Conservation (phyloP, 306 rosid species). For the Calophaca sinica region DNA sequence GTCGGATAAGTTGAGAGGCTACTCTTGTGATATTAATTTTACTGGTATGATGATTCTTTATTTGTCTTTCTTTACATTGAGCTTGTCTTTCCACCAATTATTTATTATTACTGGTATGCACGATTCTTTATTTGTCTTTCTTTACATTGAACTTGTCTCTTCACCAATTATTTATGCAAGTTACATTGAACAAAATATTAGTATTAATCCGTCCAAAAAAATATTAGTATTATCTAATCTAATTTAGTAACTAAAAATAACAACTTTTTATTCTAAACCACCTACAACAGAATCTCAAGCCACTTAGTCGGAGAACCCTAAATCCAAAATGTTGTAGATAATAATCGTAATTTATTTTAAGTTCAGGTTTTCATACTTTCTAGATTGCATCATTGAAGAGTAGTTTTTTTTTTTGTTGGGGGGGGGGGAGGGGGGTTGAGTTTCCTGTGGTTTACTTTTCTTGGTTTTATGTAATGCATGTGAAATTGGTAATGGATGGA, state of each 20-base stretch:
- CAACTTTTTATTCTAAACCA: slow-evolving; percentile 18
- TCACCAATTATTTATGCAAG: slow-evolving; percentile 17
- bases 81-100: neutral
- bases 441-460: neutral
- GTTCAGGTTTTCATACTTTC: too few relatives aligned
- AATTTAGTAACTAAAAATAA: neutral
- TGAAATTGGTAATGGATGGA: slow-evolving; percentile 23
- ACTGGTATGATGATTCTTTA: slow-evolving; percentile 57
- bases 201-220: neutral
- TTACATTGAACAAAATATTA: neutral
- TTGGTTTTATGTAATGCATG: slow-evolving; percentile 6
- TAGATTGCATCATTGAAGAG: too few relatives aligned
- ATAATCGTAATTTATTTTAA: neutral
- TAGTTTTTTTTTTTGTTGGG: neutral
- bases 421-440: neutral
- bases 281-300: slow-evolving; percentile 1
- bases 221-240: neutral
- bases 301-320: slow-evolving; percentile 17
- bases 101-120: too few relatives aligned
- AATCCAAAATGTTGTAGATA: slow-evolving; percentile 2
- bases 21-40: slow-evolving; percentile 66
- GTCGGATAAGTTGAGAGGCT: slow-evolving; percentile 56
- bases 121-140: too few relatives aligned
- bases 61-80: slow-evolving; percentile 19
- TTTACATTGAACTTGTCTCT: too few relatives aligned